Base-by-base conservation (phyloP, 352 stramenopile species). In the Globisporangium irregulare region DNA sequence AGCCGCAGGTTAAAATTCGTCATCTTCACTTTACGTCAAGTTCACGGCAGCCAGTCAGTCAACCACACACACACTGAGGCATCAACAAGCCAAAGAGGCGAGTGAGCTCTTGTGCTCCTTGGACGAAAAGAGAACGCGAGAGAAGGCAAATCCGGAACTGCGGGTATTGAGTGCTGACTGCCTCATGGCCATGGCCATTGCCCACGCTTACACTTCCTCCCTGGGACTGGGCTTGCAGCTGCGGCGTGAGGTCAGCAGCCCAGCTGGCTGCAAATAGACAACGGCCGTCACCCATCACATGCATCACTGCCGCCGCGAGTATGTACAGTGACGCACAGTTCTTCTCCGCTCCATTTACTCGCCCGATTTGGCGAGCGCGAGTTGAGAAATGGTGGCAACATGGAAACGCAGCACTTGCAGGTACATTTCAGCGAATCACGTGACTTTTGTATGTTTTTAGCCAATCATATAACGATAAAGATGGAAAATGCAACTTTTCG, bases 1-100 rank as follows among this genome's bases (percentile, higher is more conserved):
- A 94, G 71, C 34, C 86, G 82, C 68, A 85, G 69, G 56, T 82
- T 78, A 66, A 94, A 94, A 67, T 91, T 75, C 71, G 92, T 83
- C 86, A 94, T 94, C 38, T 20, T 54, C 41, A 43, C 36, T 43
- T 43, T 15, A 46, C 38, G 38, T 46, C 12, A 15, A 20, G 38
- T 46, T 46, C 38, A 46, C 38, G 38, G 38, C 38, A 18, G 38
- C 36, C 36, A 18, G 38, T 14, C 38, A 18, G 38, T 14, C 36
- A 18, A 43, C 12, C 36, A 43, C 1, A 14, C 38, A 46, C 12
- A 46, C 38, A 20, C 38, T 46, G 38, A 20, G 3, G 14, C 38
- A 46, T 46, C 38, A 46, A 46, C 38, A 46, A 46, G 38, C 38
- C 4, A 1, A 46, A 20, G 12, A 46, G 38, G 14, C 38, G 14